A percentile compares a stretch with the other conserved stretches of the same genome.
phyloP scores from a whole-genome alignment of 352 stramenopile species.

The Globisporangium recalcitrans region DNA sequence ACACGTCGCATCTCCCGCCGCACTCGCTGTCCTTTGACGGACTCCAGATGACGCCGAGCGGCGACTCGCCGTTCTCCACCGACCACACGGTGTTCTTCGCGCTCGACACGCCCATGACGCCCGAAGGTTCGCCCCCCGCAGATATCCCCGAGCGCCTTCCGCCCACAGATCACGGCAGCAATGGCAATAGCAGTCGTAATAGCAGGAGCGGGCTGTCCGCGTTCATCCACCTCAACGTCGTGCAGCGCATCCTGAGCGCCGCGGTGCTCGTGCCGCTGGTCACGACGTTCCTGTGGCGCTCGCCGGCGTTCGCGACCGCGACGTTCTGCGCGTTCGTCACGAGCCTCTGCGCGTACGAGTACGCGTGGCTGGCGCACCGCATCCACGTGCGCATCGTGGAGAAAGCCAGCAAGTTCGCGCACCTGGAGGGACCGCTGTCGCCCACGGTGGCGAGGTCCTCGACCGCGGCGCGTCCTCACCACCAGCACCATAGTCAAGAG shows the following conservation, averaged over 20 bases:
- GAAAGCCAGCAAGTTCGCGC: conserved; percentile 8
- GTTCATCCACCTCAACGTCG: conserved; percentile 36
- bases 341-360: conserved; percentile 67
- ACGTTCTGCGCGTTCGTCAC: conserved; percentile 63
- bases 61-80: conserved; percentile 5
- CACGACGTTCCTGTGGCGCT: conserved; percentile 61
- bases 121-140: not conserved
- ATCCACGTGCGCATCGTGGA: conserved; percentile 49
- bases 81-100: conserved; percentile 10
- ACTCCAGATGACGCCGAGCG: not conserved
- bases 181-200: not conserved
- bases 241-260: conserved; percentile 59
- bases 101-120: conserved; percentile 17
- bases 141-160: not conserved
- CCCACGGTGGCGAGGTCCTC: not conserved
- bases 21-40: not conserved
- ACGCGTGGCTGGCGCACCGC: conserved; percentile 59
- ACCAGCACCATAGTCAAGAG: not conserved
- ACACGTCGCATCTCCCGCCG: no score
- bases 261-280: conserved; percentile 56
- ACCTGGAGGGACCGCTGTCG: conserved; percentile 10
- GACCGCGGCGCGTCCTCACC: not conserved
- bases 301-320: conserved; percentile 52
- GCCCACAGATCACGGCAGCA: not conserved
- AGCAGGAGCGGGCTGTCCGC: not conserved